Conservation (phyloP, 371 early-diverging fungal genomes). For the Amoeboaphelidium protococcarum region DNA sequence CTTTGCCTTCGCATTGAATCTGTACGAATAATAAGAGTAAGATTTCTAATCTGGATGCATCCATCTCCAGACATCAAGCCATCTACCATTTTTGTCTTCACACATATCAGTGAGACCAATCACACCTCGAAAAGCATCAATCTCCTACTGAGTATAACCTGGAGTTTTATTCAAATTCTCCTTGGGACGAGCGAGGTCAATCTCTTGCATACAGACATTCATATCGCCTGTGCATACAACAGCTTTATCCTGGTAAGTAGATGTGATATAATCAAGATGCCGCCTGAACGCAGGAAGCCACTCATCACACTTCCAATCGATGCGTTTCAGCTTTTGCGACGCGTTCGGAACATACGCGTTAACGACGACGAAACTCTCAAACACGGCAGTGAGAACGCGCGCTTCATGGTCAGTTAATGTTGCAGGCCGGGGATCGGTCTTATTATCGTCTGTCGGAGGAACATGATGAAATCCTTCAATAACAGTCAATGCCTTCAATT, state of each 20-base stretch:
- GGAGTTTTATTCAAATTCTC: slow-evolving; percentile 25
- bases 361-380: slow-evolving; percentile 31
- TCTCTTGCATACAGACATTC: slow-evolving; percentile 56
- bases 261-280: slow-evolving; percentile 30
- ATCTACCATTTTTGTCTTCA: slow-evolving; percentile 21
- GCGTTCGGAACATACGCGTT: slow-evolving; percentile 48
- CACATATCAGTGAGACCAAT: slow-evolving; percentile 14
- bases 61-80: slow-evolving; percentile 54
- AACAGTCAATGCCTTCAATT: too few relatives aligned
- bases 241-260: too few relatives aligned
- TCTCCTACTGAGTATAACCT: not conserved
- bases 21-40: slow-evolving; percentile 57
- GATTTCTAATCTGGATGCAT: slow-evolving; percentile 31
- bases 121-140: not conserved
- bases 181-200: slow-evolving; percentile 54
- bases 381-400: slow-evolving; percentile 42
- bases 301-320: slow-evolving; percentile 26
- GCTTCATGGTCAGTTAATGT: slow-evolving; percentile 35
- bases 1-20: slow-evolving; percentile 40
- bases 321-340: slow-evolving; percentile 34
- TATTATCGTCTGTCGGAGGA: too few relatives aligned
- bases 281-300: slow-evolving; percentile 39
- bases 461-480: too few relatives aligned
- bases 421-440: too few relatives aligned
- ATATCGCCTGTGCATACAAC: slow-evolving; percentile 21